phyloP scores from a whole-genome alignment of 164 flowering plant species.

The Vitis cinerea region DNA sequence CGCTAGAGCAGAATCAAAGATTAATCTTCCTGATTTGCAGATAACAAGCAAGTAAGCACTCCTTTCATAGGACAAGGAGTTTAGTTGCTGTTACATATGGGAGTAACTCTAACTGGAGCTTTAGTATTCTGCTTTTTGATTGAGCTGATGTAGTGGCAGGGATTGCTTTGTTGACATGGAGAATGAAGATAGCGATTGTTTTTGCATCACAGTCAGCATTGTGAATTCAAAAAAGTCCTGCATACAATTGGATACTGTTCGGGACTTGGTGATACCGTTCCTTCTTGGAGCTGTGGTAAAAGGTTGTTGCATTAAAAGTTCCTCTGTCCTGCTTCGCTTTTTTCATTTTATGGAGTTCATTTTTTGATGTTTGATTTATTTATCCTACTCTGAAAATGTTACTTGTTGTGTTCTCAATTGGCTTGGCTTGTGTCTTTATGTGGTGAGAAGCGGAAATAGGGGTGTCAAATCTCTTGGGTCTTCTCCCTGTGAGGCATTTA shows the following conservation, averaged over 20 bases:
- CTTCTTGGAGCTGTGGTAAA: slow-evolving; percentile 65
- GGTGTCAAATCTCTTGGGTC: too few species aligned
- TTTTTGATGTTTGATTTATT: not conserved
- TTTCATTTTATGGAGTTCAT: not conserved
- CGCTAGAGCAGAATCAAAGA: slow-evolving; percentile 18
- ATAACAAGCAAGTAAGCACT: slow-evolving; percentile 54
- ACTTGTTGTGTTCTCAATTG: too few species aligned
- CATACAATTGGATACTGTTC: slow-evolving; percentile 33
- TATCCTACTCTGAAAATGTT: not conserved
- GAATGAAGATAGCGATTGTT: slow-evolving; percentile 16
- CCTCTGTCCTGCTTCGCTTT: not conserved
- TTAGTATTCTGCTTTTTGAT: slow-evolving; percentile 10
- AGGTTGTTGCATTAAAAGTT: slow-evolving; percentile 39
- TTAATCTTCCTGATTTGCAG: slow-evolving; percentile 41
- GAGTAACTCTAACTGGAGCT: not conserved
- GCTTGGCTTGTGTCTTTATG: too few species aligned
- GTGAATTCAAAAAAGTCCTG: slow-evolving; percentile 29
- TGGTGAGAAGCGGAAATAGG: too few species aligned
- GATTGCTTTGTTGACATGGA: slow-evolving; percentile 32
- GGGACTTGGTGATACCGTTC: slow-evolving; percentile 54
- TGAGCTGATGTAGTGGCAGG: slow-evolving; percentile 32
- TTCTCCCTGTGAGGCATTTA: too few species aligned
- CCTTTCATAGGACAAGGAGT: not conserved
- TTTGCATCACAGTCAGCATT: slow-evolving; percentile 49
- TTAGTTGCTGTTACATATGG: not conserved